Evolutionary conservation across 129 eudicot genomes (phyloP), one percentile per base, ranked within the genome.

Genomic region (Artemisia tridentata): DNA sequence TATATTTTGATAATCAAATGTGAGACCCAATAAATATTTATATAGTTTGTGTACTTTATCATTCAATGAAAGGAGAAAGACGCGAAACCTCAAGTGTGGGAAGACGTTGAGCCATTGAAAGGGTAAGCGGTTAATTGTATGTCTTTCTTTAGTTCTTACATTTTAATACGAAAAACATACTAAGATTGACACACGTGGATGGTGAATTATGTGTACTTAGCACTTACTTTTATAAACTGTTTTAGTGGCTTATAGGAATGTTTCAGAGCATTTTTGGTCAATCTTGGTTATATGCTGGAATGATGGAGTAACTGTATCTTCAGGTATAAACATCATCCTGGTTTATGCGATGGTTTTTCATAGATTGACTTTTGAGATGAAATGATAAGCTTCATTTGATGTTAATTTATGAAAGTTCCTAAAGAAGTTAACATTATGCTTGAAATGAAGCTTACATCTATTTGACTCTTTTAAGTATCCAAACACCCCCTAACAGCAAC

Each of bases 261-360:
- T 70, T 75, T 52, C 91, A 92, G 96, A 71, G 92, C 92, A 5
- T 92, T 92, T 85, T 74, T 92, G 65, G 95, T 89, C 17, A 92
- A 89, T 80, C 81, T 92, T 72, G 98, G 87, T 56, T 96, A 92
- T 80, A 86, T 92, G 98, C 77, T 92, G 63, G 98, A 89, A 84
- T 81, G 95, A 50, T 89, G 96, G 96, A 92, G 98, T 92, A 92
- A 92, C 66, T 68, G 84, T 71, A 62, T 80, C 71, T 92, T 89
- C 85, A 89, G 96, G 98, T 92, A 84, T 66, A 31, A 45, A 10
- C n/a, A 52, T 34, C 49, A 53, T 41, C 63, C 31, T 20, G 17
- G 34, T 67, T 52, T 69, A n/a, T 47, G 15, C 56, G 16, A 15
- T 46, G 20, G 48, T 45, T 59, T 68, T 76, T 63, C 47, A 59